Base-by-base conservation (phyloP, 495 filamentous ascomycete genomes). In the Lepraria neglecta region DNA sequence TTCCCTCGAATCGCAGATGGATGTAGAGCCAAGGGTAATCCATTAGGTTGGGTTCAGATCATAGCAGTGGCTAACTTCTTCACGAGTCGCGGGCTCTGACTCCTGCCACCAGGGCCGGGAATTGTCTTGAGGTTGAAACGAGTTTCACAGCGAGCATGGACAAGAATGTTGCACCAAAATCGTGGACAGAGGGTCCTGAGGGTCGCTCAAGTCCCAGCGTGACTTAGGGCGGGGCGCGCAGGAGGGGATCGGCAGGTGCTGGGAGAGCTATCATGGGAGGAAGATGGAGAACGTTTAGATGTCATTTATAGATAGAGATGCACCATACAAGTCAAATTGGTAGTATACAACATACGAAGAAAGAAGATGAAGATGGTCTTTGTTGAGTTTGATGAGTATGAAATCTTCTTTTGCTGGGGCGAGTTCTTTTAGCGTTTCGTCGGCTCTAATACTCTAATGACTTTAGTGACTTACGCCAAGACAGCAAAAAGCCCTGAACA, bases 1-100 rank as follows among this genome's bases (percentile, higher is more conserved):
- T 76, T 82, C 78, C 79, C 78, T 74, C 77, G 77, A 73, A 76
- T 81, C 76, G 81, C 77, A 77, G 78, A 77, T 77, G 74, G 74
- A 76, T 78, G 75, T 72, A 73, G 73, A 76, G 70, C 77, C 76
- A 80, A 74, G 67, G 75, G 74, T 77, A 76, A 77, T 84, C 82
- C 84, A 86, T 86, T 71, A 84, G 83, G 76, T 72, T 72, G 65
- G 67, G 69, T 60, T 52, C 51, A 67, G 51, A 59, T 45, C 61
- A 63, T 67, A 61, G 42, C 58, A 35, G 35, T 40, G 35, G 21
- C 11, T 6, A 52, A 31, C 17, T 24, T 43, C 35, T 31, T 24
- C 53, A 38, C 35, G 7, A 38, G 35, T 10, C 12, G 9, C 35
- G 35, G 35, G 12, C 35, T 38, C 9, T 38, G 35, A 38, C 9